These are phyloP conservation scores for Bryoglossum gracile DNA, from an alignment of 495 filamentous ascomycete species.

Conservation along the genomic window DNA sequence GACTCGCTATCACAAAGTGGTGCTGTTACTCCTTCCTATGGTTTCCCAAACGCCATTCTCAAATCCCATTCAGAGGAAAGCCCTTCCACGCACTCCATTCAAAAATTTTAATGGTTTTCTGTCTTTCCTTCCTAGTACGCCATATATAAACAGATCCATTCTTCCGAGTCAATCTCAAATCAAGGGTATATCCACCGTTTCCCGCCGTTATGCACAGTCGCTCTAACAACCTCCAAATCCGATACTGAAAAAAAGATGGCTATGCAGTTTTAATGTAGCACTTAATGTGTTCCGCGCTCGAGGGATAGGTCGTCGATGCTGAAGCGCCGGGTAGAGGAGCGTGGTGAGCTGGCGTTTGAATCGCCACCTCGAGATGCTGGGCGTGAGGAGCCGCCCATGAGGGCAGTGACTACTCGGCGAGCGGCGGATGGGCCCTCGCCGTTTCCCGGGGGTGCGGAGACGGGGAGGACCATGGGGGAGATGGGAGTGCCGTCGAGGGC, in stretches of 20 bases:
- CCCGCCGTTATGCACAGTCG: too few species aligned
- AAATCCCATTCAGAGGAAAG: too few species aligned
- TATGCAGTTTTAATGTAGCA: too few species aligned
- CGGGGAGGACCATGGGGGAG: not conserved
- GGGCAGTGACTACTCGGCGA: not conserved
- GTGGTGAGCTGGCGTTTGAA: too few species aligned
- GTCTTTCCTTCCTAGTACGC: not conserved
- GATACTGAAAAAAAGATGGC: not conserved
- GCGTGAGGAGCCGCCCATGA: not conserved
- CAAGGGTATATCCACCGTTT: constrained; percentile 3
- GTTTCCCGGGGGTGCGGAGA: not conserved
- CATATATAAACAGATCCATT: constrained; percentile 1
- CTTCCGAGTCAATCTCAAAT: not conserved
- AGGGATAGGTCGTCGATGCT: not conserved
- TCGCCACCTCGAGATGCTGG: too few species aligned
- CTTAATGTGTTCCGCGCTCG: not conserved
- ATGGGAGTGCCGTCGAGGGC: constrained; percentile 6
- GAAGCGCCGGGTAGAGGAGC: not conserved
- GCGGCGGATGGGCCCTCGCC: constrained; percentile 11
- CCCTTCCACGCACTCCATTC: too few species aligned
- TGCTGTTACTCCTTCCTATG: too few species aligned
- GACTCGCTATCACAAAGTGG: too few species aligned
- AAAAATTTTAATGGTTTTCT: not conserved
- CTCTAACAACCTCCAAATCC: too few species aligned
- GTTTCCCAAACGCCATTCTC: too few species aligned